Percentiles rank a stretch among this genome's conserved stretches.
phyloP scores from a whole-genome alignment of 345 rosid species.

The Eucalyptus pauciflora region DNA sequence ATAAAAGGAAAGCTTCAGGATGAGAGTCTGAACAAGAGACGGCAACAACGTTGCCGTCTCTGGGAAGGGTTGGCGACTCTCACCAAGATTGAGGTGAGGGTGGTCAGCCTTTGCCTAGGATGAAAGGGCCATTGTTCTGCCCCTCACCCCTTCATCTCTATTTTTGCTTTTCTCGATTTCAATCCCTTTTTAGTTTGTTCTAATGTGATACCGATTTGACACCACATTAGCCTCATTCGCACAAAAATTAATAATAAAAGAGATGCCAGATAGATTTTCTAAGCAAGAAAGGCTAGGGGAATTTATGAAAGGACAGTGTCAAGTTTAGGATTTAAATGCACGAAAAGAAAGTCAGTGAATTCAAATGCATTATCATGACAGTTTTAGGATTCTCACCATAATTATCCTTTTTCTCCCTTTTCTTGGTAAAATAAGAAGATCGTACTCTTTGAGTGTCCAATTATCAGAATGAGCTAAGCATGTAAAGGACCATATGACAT shows the following conservation, averaged over 20 bases:
- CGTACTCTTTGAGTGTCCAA: background rate
- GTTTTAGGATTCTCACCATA: background rate
- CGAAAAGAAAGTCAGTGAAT: background rate
- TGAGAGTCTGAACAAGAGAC: background rate
- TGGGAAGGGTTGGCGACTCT: background rate
- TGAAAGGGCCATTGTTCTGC: background rate
- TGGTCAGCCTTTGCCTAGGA: background rate
- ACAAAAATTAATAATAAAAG: background rate
- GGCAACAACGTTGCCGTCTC: accelerated
- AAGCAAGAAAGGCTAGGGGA: background rate
- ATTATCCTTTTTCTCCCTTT: background rate
- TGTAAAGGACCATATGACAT: background rate
- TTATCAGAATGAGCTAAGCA: too few relatives aligned
- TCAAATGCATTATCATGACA: background rate
- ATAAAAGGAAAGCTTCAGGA: background rate
- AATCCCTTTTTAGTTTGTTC: background rate
- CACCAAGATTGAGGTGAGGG: background rate
- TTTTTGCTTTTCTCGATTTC: background rate
- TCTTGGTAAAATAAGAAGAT: background rate
- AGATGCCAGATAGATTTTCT: background rate
- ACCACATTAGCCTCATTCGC: background rate
- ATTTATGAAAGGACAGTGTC: background rate
- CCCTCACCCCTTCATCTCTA: background rate
- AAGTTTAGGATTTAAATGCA: background rate
- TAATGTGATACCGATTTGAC: background rate